Evolutionary conservation across 208 protist species (phyloP), one percentile per base, ranked within the genome.

Genomic region (Wallacemonas collosoma): DNA sequence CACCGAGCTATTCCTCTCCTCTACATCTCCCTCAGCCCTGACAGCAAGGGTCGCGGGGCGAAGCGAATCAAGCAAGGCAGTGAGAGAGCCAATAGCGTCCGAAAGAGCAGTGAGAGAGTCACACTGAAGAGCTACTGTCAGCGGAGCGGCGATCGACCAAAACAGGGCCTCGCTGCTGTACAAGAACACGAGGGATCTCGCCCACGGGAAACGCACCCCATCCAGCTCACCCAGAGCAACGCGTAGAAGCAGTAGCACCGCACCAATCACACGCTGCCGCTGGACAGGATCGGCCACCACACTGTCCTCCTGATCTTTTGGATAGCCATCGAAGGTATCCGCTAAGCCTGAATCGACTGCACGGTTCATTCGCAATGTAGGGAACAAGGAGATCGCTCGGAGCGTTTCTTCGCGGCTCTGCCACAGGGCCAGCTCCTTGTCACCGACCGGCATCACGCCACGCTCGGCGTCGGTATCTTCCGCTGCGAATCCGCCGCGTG

Each of bases 391-490:
- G 0, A 45, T 12, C 7, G 11, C 11, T 2, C n/a, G 39, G 5
- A 39, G 14, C 17, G 51, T 53, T 9, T 7, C 66, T n/a, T 71
- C 53, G 39, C 66, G 66, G 17, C 40, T 17, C 17, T 71, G 66
- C 35, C 53, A 57, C 9, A 71, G 14, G 9, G 12, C 38, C 51
- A 71, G 14, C 7, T 43, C 66, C 66, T 68, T 68, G 8, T 53
- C 17, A 15, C 41, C 8, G 3, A 17, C 44, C 41, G 6, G 43
- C 26, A 39, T 5, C 26, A 53, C n/a, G 4, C 63, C 63, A 9
- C 47, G 63, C 26, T 71, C 66, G 9, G 36, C 47, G 53, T 71
- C 66, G 14, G 35, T 17, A 15, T 65, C 60, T 0, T 65, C 60
- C 14, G 41, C 60, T 11, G 14, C n/a, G 6, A n/a, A n/a, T 3